Conservation (phyloP, 257 asterid species). For the Ajuga chamaepitys region DNA sequence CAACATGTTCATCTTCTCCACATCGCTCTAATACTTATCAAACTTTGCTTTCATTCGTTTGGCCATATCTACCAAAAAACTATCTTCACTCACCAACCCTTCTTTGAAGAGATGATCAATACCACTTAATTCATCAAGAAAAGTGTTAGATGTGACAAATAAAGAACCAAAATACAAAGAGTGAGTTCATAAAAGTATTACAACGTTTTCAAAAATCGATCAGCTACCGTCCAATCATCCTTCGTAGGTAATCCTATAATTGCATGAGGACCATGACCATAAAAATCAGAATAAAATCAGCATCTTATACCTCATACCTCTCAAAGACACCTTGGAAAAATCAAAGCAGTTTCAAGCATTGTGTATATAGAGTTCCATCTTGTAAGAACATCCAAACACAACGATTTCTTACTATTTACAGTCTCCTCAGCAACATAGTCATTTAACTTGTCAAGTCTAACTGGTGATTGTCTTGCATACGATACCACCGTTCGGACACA, state of each 20-base stretch:
- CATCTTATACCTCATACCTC: not conserved
- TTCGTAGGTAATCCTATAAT: not conserved
- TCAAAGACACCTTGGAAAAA: not conserved
- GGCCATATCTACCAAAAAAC: too few species aligned
- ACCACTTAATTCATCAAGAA: not conserved
- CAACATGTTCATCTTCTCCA: too few species aligned
- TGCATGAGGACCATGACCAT: not conserved
- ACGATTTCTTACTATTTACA: not conserved
- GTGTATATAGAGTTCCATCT: not conserved
- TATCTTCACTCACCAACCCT: not conserved
- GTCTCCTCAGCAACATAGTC: not conserved
- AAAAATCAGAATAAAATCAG: not conserved
- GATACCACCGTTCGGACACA: not conserved
- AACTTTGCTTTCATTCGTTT: not conserved
- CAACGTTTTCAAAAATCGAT: not conserved
- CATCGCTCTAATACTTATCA: too few species aligned
- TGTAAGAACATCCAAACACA: not conserved
- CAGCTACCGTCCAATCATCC: not conserved
- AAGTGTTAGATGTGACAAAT: too few species aligned
- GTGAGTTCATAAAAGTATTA: too few species aligned
- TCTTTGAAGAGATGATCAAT: not conserved
- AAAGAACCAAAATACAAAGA: not conserved
- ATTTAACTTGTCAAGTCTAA: not conserved
- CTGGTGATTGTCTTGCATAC: not conserved
- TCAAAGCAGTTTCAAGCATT: too few species aligned